Evolutionary conservation across 106 monocot species (phyloP).

Genomic region (Allium fistulosum): DNA sequence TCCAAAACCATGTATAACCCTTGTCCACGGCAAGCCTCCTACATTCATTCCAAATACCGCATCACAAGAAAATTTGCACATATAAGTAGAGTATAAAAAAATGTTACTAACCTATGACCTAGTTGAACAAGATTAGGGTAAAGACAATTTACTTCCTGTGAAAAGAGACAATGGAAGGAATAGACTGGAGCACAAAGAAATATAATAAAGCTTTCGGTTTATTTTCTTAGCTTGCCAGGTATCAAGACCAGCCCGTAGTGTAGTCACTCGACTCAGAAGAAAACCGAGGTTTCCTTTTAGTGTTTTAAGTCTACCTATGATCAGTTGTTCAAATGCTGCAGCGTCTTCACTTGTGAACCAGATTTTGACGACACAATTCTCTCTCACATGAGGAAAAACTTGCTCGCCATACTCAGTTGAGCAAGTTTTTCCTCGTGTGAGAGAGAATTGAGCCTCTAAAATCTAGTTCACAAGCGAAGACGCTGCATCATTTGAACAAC

Average conservation of each 20-base stretch:
- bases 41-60: conserved; percentile 99
- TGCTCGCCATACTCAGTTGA: conserved; percentile 98
- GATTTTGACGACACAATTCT: conserved; percentile 66
- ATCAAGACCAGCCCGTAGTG: conserved; percentile 83
- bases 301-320: conserved; percentile 69
- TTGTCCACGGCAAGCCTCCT: conserved; percentile 95
- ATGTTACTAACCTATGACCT: background rate
- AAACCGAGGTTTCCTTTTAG: conserved; percentile 91
- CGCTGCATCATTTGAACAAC: conserved; percentile 60
- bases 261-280: conserved; percentile 64
- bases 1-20: conserved; percentile 57
- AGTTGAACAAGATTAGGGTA: background rate
- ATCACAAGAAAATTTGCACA: conserved; percentile 1
- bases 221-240: conserved; percentile 95
- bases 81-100: background rate
- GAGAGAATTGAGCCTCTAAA: conserved; percentile 78
- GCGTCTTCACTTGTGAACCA: conserved; percentile 79
- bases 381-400: conserved; percentile 93
- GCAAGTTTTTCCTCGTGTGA: conserved; percentile 92
- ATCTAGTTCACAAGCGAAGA: conserved; percentile 78
- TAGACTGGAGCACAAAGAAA: conserved; percentile 80
- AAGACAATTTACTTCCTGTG: conserved; percentile 60
- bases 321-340: conserved; percentile 65
- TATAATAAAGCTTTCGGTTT: conserved; percentile 81
- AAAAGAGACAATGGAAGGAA: conserved; percentile 92